phyloP scores from a whole-genome alignment of 2,329 filamentous ascomycete genomes.

The Cordyceps sp. region DNA sequence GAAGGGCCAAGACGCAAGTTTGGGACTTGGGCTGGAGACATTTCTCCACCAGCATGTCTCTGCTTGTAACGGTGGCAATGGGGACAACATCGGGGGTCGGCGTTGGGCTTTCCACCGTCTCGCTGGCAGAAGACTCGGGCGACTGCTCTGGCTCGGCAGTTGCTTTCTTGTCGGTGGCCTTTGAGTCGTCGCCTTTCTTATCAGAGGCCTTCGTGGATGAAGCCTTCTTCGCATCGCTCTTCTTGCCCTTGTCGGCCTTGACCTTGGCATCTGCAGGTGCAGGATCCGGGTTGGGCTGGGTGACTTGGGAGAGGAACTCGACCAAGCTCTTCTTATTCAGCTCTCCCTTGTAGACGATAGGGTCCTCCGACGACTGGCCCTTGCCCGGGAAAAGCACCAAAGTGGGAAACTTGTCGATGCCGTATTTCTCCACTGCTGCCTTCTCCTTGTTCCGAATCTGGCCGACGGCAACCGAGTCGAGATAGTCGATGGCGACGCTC shows the following conservation, averaged over 20 bases:
- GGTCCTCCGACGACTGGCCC: slow-evolving; percentile 31
- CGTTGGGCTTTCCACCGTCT: slow-evolving; percentile 6
- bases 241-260: slow-evolving; percentile 12
- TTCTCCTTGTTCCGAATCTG: slow-evolving; percentile 75
- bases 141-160: slow-evolving; percentile 13
- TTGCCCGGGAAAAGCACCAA: slow-evolving; percentile 59
- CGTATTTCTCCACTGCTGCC: slow-evolving; percentile 54
- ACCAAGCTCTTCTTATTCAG: slow-evolving; percentile 72
- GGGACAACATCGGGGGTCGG: slow-evolving; percentile 29
- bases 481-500: slow-evolving; percentile 79
- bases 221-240: slow-evolving; percentile 18
- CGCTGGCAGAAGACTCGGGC: slow-evolving; percentile 14
- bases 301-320: slow-evolving; percentile 66
- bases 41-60: slow-evolving; percentile 46
- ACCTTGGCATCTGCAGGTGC: slow-evolving; percentile 22
- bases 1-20: slow-evolving; percentile 68
- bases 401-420: slow-evolving; percentile 61
- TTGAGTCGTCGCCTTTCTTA: slow-evolving; percentile 12
- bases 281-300: slow-evolving; percentile 64
- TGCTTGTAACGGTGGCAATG: slow-evolving; percentile 47
- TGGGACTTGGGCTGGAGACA: slow-evolving; percentile 63
- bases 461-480: slow-evolving; percentile 61
- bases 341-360: slow-evolving; percentile 63
- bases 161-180: slow-evolving; percentile 18
- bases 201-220: slow-evolving; percentile 13